phyloP scores from a whole-genome alignment of 495 filamentous ascomycete genomes.

The Neurospora sp. region DNA sequence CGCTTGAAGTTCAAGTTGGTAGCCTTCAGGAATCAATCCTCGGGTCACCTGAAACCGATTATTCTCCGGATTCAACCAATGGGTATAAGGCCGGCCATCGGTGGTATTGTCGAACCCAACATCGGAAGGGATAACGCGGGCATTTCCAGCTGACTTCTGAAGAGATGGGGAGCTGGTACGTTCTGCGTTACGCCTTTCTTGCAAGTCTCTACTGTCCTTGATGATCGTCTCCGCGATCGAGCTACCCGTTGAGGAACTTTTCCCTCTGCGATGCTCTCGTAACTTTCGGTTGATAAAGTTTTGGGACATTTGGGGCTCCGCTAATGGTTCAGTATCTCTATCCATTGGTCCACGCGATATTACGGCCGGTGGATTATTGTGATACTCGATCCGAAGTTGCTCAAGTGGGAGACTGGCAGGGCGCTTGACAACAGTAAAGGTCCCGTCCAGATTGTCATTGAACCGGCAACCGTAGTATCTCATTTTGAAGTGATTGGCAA shows the following conservation, averaged over 20 bases:
- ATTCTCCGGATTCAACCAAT: constrained; percentile 3
- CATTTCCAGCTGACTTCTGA: background rate
- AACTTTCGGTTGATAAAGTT: background rate
- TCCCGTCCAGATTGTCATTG: constrained; percentile 17
- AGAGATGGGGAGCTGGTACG: background rate
- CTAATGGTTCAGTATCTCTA: background rate
- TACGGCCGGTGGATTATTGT: background rate
- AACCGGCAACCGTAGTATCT: constrained; percentile 1
- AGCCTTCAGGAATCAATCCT: constrained; percentile 9
- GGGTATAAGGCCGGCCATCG: constrained; percentile 3
- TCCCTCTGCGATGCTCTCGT: background rate
- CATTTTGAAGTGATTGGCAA: constrained; percentile 14
- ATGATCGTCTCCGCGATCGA: background rate
- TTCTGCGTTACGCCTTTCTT: background rate
- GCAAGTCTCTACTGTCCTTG: background rate
- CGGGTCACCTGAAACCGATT: background rate
- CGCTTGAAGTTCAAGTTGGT: background rate
- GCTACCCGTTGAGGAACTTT: background rate
- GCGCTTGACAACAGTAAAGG: constrained; percentile 2
- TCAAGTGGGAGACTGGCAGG: background rate
- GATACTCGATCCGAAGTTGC: background rate
- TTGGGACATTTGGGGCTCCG: background rate
- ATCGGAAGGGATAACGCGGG: background rate
- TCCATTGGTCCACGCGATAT: background rate
- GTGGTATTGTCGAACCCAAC: background rate